These are phyloP conservation scores for Teratosphaeriaceae sp. DNA, from an alignment of 2,329 filamentous ascomycete species.

Conservation along the genomic window DNA sequence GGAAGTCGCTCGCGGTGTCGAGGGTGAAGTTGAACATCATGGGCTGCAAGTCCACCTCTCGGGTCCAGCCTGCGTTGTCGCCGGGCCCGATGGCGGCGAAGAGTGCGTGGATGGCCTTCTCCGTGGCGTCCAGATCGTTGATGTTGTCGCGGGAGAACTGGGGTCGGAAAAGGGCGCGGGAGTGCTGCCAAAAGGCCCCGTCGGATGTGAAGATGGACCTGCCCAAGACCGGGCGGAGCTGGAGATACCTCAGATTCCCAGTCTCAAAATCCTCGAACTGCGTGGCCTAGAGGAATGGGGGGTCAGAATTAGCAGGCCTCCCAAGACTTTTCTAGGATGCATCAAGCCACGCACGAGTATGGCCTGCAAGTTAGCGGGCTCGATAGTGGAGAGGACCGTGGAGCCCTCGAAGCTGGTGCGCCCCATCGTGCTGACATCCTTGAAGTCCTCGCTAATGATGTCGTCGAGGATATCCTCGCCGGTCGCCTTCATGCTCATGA, in stretches of 20 bases:
- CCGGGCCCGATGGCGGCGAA: slow-evolving; percentile 28
- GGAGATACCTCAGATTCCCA: slow-evolving; percentile 13
- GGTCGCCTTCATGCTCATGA: slow-evolving; percentile 1
- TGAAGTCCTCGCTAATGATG: slow-evolving; percentile 10
- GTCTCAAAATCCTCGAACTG: slow-evolving; percentile 43
- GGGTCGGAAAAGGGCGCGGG: slow-evolving; percentile 13
- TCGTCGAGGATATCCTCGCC: slow-evolving; percentile 19
- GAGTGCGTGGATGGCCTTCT: slow-evolving; percentile 14
- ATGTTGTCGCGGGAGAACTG: slow-evolving; percentile 27
- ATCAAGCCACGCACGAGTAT: too few relatives aligned
- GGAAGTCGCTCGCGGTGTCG: slow-evolving; percentile 32
- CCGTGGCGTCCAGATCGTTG: slow-evolving; percentile 25
- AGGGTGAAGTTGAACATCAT: slow-evolving; percentile 26
- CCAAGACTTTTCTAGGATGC: too few relatives aligned
- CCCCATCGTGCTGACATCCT: slow-evolving; percentile 2
- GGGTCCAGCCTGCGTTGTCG: slow-evolving; percentile 19
- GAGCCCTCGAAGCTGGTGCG: slow-evolving; percentile 9
- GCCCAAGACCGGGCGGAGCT: slow-evolving; percentile 21
- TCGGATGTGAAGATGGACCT: slow-evolving; percentile 26
- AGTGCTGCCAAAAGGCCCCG: slow-evolving; percentile 16
- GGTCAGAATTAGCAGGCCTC: too few relatives aligned
- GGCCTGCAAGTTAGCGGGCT: slow-evolving; percentile 49
- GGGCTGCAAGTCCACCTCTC: slow-evolving; percentile 18
- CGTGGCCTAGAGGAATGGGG: background rate
- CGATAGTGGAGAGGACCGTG: slow-evolving; percentile 24